Evolutionary conservation across 2,329 filamentous ascomycete species (phyloP).

Genomic region (Pestalotiopsis sp.): DNA sequence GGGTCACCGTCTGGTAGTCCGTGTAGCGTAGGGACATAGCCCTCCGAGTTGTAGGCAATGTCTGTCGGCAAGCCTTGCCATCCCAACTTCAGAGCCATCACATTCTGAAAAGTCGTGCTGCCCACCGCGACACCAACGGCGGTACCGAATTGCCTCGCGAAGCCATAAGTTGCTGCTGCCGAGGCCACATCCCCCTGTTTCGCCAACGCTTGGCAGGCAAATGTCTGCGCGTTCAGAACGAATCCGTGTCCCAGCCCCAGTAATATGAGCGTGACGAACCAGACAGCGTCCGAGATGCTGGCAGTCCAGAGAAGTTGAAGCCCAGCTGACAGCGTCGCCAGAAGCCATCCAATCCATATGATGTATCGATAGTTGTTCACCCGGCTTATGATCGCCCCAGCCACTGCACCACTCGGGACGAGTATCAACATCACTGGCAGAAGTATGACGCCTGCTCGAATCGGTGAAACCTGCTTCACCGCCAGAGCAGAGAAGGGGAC

Average conservation of each 20-base stretch:
- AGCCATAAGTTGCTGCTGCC: slow-evolving; percentile 10
- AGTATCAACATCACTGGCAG: slow-evolving; percentile 13
- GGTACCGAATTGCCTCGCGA: slow-evolving; percentile 17
- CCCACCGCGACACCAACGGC: slow-evolving; percentile 20
- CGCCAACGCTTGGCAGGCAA: slow-evolving; percentile 21
- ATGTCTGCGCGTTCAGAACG: slow-evolving; percentile 24
- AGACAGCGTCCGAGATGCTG: slow-evolving; percentile 14
- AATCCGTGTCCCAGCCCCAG: slow-evolving; percentile 21
- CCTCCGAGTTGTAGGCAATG: slow-evolving; percentile 13
- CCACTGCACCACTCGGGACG: slow-evolving; percentile 15
- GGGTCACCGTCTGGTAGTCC: neutral
- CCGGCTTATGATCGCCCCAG: slow-evolving; percentile 11
- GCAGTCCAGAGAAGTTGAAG: slow-evolving; percentile 19
- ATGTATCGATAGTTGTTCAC: slow-evolving; percentile 13
- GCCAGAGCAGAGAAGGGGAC: slow-evolving; percentile 14
- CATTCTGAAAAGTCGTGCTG: slow-evolving; percentile 20
- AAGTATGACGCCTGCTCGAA: slow-evolving; percentile 12
- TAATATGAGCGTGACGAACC: slow-evolving; percentile 17
- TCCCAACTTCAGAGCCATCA: slow-evolving; percentile 15
- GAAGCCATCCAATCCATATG: slow-evolving; percentile 14
- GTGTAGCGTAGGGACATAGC: slow-evolving; percentile 7
- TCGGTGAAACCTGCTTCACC: slow-evolving; percentile 4
- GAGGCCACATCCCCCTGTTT: slow-evolving; percentile 11
- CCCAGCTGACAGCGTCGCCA: slow-evolving; percentile 15
- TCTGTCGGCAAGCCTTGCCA: slow-evolving; percentile 12